These are phyloP conservation scores for Didymella lethalis DNA, from an alignment of 2,329 filamentous ascomycete species.

Conservation along the genomic window DNA sequence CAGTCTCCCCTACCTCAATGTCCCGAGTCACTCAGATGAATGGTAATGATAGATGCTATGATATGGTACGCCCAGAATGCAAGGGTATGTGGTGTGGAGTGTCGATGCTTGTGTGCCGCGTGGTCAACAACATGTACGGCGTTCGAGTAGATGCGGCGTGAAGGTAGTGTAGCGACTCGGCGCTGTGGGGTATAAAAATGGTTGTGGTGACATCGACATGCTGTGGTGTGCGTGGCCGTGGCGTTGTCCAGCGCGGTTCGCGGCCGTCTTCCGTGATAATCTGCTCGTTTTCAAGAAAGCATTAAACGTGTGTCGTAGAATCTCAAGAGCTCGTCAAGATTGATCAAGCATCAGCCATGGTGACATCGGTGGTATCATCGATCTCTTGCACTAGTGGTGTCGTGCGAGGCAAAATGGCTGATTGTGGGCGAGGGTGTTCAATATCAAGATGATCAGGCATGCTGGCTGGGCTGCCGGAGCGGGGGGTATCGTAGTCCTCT, in stretches of 20 bases:
- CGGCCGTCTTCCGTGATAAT: neutral
- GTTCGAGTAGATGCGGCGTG: neutral
- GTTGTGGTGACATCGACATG: neutral
- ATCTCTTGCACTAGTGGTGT: constrained; percentile 34
- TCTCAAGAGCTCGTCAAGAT: neutral
- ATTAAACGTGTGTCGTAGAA: constrained; percentile 19
- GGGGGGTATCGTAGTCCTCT: constrained; percentile 46
- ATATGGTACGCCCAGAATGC: constrained; percentile 12
- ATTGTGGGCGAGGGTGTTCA: constrained; percentile 44
- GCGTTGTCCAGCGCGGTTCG: constrained; percentile 1
- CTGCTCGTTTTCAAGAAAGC: neutral
- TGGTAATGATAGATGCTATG: constrained; percentile 7
- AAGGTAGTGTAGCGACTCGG: constrained; percentile 4
- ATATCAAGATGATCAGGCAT: constrained; percentile 51
- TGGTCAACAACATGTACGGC: constrained; percentile 16
- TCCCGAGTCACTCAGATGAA: neutral
- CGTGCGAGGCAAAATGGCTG: constrained; percentile 39
- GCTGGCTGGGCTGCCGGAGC: constrained; percentile 54
- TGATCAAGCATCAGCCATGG: constrained; percentile 41
- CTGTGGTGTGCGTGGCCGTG: neutral
- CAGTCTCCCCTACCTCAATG: neutral
- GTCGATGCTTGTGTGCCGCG: constrained; percentile 5
- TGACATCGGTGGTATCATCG: constrained; percentile 37
- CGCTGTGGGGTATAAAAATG: constrained; percentile 17
- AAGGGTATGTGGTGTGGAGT: constrained; percentile 6